A percentile compares a stretch with the other conserved stretches of the same genome.
Conservation (phyloP, 2,329 filamentous ascomycete species). For the Fusarium gaditjirri region DNA sequence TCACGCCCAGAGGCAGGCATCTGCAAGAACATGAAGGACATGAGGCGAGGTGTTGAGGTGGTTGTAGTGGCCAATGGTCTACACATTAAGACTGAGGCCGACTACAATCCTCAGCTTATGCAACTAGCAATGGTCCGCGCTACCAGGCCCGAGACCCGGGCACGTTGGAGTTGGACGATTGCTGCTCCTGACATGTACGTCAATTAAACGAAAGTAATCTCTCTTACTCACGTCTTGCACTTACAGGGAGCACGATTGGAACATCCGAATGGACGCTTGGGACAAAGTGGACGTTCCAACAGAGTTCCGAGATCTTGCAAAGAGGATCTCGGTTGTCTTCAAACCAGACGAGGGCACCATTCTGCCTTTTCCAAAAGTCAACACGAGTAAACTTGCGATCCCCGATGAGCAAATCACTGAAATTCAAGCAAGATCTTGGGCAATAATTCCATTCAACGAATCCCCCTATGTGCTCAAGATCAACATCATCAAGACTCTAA, state of each 20-base stretch:
- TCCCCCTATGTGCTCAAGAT: conserved; percentile 50
- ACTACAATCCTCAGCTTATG: not conserved
- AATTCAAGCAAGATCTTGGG: conserved; percentile 44
- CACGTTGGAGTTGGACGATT: conserved; percentile 48
- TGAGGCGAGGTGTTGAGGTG: conserved; percentile 36
- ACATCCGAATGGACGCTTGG: conserved; percentile 46
- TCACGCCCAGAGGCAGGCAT: conserved; percentile 18
- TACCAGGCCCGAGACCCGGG: conserved; percentile 33
- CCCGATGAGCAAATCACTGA: conserved; percentile 21
- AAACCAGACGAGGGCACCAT: conserved; percentile 1
- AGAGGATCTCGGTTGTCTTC: conserved; percentile 34
- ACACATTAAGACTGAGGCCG: conserved; percentile 40
- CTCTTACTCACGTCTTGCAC: conserved; percentile 13
- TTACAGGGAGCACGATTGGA: conserved; percentile 50
- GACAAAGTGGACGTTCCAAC: conserved; percentile 31
- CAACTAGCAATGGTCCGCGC: conserved; percentile 41
- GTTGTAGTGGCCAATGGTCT: conserved; percentile 29
- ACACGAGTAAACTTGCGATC: conserved; percentile 11
- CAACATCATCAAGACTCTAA: conserved; percentile 45
- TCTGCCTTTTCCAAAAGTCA: conserved; percentile 27
- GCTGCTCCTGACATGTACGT: conserved; percentile 51
- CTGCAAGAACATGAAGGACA: conserved; percentile 14
- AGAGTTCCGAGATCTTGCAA: conserved; percentile 33
- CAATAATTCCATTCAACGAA: conserved; percentile 45
- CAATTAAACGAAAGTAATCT: too few species aligned